Conservation (phyloP, 192 early-diverging fungal genomes). For the Borealophlyctis nickersoniae region DNA sequence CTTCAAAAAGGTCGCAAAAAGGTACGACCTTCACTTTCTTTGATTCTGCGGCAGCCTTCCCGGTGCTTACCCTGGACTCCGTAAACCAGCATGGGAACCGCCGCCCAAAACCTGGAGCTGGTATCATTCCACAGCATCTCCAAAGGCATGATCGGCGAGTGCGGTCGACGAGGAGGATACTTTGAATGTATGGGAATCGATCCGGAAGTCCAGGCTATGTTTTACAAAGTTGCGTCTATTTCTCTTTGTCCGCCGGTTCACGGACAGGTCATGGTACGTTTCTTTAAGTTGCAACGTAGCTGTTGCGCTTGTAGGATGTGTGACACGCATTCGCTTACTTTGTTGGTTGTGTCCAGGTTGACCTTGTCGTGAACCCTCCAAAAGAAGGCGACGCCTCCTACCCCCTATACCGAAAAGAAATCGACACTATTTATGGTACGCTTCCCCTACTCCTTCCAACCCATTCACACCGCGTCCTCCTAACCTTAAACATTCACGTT, state of each 20-base stretch:
- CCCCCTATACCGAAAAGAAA: conserved; percentile 68
- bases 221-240: conserved; percentile 94
- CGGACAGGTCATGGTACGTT: conserved; percentile 87
- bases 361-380: conserved; percentile 92
- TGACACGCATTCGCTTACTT: too few relatives aligned
- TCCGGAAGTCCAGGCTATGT: conserved; percentile 67
- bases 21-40: conserved; percentile 23
- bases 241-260: conserved; percentile 90
- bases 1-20: conserved; percentile 89
- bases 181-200: conserved; percentile 88
- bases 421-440: conserved; percentile 63
- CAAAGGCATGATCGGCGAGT: conserved; percentile 98
- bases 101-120: conserved; percentile 75
- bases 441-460: background rate
- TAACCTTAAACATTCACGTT: too few relatives aligned
- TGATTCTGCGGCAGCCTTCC: too few relatives aligned
- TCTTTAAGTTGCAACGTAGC: background rate
- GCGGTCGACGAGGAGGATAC: conserved; percentile 95
- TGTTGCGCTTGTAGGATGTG: background rate
- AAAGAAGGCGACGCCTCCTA: conserved; percentile 75
- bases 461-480: too few relatives aligned
- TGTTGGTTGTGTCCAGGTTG: conserved; percentile 16
- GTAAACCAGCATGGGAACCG: conserved; percentile 64
- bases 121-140: conserved; percentile 96
- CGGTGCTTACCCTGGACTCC: too few relatives aligned